Percentiles rank a stretch among this genome's conserved stretches.
Conservation (phyloP, 805 yeast species). For the Tetrapisispora arboricola region DNA sequence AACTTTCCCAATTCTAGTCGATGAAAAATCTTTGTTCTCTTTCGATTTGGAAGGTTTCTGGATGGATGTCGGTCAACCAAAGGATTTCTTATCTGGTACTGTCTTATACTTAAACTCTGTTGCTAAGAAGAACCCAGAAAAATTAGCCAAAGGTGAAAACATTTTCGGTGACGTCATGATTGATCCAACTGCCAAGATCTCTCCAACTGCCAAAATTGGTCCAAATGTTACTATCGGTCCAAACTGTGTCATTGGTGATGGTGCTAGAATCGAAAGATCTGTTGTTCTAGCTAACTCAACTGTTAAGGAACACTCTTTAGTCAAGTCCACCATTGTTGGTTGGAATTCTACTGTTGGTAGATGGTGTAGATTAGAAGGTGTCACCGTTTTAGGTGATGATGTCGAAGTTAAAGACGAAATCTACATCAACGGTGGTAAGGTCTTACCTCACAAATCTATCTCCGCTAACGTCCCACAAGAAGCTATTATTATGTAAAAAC, state of each 20-base stretch:
- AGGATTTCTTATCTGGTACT: constrained; percentile 96
- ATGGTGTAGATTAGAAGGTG: constrained; percentile 99
- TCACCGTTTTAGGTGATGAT: constrained; percentile 96
- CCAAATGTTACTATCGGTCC: constrained; percentile 98
- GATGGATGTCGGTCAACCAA: constrained; percentile 99
- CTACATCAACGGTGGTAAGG: constrained; percentile 98
- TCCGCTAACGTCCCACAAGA: constrained; percentile 95
- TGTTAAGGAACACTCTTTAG: constrained; percentile 96
- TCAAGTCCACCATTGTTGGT: constrained; percentile 95
- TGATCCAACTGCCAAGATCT: constrained; percentile 91
- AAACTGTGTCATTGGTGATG: constrained; percentile 89
- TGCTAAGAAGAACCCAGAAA: constrained; percentile 65
- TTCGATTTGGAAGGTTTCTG: constrained; percentile 98
- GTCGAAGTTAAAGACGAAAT: constrained; percentile 97
- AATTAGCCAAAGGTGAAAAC: constrained; percentile 58
- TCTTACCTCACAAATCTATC: constrained; percentile 95
- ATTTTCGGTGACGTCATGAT: constrained; percentile 86
- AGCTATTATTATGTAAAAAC: constrained; percentile 84
- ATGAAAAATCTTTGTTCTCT: constrained; percentile 78
- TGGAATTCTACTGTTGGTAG: constrained; percentile 98
- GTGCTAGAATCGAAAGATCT: constrained; percentile 95
- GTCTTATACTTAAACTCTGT: constrained; percentile 81
- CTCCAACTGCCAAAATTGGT: constrained; percentile 90
- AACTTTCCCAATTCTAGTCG: constrained; percentile 95
- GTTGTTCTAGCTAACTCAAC: constrained; percentile 85